Base-by-base conservation (phyloP, 257 asterid species). In the Gentiana straminea region DNA sequence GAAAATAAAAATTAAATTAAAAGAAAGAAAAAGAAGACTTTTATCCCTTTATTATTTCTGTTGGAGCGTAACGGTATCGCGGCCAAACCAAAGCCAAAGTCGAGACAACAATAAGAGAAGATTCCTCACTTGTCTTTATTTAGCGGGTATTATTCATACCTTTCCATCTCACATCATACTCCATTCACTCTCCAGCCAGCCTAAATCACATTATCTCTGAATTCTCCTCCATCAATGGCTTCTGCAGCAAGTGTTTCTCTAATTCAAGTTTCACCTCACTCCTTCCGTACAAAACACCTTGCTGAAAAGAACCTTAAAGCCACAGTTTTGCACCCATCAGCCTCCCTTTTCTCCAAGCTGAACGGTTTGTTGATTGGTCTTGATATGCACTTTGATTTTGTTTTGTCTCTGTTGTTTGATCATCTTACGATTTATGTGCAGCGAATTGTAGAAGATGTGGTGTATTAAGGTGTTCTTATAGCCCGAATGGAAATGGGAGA, bases 401-500 rank as follows among this genome's bases (percentile, higher is more conserved):
- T 43, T 32, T n/a, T 13, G 3, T 49, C 8, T 3, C 9, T 12
- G 48, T 24, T 41, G 33, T 4, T 46, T 38, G 24, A 32, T 44
- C 61, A 41, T 37, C 68, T 61, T 52, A 2, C 55, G 46, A 43
- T 54, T 34, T 65, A 49, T 13, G 33, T 64, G 73, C 80, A 85
- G 89, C 80, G 68, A 75, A 54, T 64, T 57, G 8, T 13, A 50
- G 76, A 55, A 53, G 57, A 12, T 61, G 48, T 33, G 13, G 61
- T 41, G 64, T 58, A 65, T 71, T 85, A 51, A 73, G 82, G 52
- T 85, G 95, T 56, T 70, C 81, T 59, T 64, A 38, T 43, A 7
- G 52, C 66, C 77, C 86, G 65, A 78, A 78, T 59, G 92, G 82
- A 54, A 75, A 76, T 64, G 92, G 86, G 55, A 75, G 68, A 52